A percentile compares a stretch with the other conserved stretches of the same genome.
phyloP scores from a whole-genome alignment of 441 rosid species.

The Jatropha multifida region DNA sequence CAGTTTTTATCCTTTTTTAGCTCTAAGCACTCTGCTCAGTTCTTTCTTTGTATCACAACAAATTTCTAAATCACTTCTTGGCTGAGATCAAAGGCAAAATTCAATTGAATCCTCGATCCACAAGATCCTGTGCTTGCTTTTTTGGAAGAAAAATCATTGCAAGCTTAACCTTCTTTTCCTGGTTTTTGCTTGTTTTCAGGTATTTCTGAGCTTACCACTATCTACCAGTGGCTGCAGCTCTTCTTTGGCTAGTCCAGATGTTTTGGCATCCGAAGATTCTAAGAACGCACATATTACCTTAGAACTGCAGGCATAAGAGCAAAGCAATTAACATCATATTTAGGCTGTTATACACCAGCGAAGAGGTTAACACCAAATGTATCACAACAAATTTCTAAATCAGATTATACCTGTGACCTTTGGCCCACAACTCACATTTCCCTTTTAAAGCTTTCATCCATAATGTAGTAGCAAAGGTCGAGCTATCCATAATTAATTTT shows the following conservation, averaged over 20 bases:
- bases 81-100: not conserved
- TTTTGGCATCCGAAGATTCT: slow-evolving; percentile 57
- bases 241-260: slow-evolving; percentile 43
- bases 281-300: slow-evolving; percentile 70
- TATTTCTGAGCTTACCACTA: slow-evolving; percentile 54
- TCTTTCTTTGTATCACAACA: not conserved
- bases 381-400: no score
- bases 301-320: slow-evolving; percentile 44
- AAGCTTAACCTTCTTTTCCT: slow-evolving; percentile 26
- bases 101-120: not conserved
- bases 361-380: not conserved
- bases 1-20: not conserved
- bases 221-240: slow-evolving; percentile 76
- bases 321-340: no score
- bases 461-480: slow-evolving; percentile 65
- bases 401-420: slow-evolving; percentile 67
- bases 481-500: slow-evolving; percentile 69
- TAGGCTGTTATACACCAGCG: not conserved
- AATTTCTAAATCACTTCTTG: not conserved
- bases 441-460: slow-evolving; percentile 80
- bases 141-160: not conserved
- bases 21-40: not conserved
- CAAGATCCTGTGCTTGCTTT: not conserved
- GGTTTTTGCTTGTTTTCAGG: slow-evolving; percentile 42
- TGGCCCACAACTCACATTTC: slow-evolving; percentile 66